phyloP scores from a whole-genome alignment of 805 yeast species.

The Tetrapisispora phaffii region DNA sequence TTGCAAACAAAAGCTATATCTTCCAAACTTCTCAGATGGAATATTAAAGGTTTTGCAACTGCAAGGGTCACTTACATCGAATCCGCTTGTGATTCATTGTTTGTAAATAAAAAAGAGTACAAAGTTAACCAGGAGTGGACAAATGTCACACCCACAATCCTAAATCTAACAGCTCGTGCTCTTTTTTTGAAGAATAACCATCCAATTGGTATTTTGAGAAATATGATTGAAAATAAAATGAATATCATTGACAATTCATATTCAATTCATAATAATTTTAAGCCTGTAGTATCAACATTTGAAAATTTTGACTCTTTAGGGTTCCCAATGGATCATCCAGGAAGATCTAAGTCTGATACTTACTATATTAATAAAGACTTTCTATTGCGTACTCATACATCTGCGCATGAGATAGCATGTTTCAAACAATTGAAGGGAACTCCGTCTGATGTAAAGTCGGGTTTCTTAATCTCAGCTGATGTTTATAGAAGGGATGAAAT shows the following conservation, averaged over 20 bases:
- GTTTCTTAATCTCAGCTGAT: constrained; percentile 89
- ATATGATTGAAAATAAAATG: constrained; percentile 62
- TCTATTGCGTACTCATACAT: constrained; percentile 84
- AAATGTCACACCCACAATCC: constrained; percentile 69
- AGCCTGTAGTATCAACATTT: constrained; percentile 70
- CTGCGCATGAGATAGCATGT: constrained; percentile 91
- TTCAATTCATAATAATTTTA: constrained; percentile 53
- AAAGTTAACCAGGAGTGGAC: constrained; percentile 64
- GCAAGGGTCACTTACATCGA: neutral
- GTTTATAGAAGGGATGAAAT: constrained; percentile 93
- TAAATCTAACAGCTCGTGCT: constrained; percentile 57
- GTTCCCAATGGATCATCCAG: constrained; percentile 87
- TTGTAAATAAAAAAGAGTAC: constrained; percentile 42
- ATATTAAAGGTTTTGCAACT: neutral
- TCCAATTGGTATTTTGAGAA: constrained; percentile 80
- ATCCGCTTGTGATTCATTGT: neutral
- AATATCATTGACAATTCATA: constrained; percentile 50
- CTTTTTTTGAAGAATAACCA: constrained; percentile 67
- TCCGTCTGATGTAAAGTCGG: constrained; percentile 39
- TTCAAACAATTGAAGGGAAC: constrained; percentile 47
- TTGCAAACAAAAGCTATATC: neutral
- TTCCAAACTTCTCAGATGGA: neutral
- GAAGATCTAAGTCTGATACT: constrained; percentile 85
- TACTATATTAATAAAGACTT: constrained; percentile 71
- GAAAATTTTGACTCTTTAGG: constrained; percentile 90